Conservation (phyloP, 305 asterid species). For the Ajuga reptans region DNA sequence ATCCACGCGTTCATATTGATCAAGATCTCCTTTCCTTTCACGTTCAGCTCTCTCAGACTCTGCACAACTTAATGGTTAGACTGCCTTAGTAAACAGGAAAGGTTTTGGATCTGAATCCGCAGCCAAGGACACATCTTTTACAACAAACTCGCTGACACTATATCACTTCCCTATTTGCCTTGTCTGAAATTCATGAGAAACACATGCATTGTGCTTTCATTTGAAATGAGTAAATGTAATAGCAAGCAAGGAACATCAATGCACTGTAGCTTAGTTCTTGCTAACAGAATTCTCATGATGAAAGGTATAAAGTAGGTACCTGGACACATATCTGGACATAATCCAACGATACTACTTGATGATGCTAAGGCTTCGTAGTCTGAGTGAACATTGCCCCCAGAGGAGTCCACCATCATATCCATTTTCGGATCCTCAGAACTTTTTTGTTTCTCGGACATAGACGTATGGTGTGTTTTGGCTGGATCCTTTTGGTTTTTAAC, state of each 20-base stretch:
- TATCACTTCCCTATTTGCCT: not conserved
- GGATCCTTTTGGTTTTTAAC: constrained; percentile 40
- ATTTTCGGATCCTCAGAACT: constrained; percentile 34
- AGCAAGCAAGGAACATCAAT: not conserved
- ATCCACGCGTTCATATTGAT: constrained; percentile 86
- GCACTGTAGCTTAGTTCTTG: constrained; percentile 7
- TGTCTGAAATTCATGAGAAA: not conserved
- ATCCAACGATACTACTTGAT: constrained; percentile 62
- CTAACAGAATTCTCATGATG: constrained; percentile 7
- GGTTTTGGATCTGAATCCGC: not conserved
- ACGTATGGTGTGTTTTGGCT: constrained; percentile 42
- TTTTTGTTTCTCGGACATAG: constrained; percentile 34
- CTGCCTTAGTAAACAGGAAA: not conserved
- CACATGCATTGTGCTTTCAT: not conserved
- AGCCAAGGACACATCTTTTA: constrained; percentile 1
- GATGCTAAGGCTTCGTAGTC: constrained; percentile 52
- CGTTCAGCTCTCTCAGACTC: constrained; percentile 94
- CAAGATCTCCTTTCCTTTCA: constrained; percentile 98
- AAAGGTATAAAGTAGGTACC: constrained; percentile 39
- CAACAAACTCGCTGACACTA: constrained; percentile 6
- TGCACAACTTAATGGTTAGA: constrained; percentile 29
- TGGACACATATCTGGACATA: constrained; percentile 97
- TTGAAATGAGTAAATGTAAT: constrained; percentile 4
- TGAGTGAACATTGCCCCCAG: constrained; percentile 28
- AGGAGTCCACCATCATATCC: constrained; percentile 40